A percentile compares a stretch with the other conserved stretches of the same genome.
Evolutionary conservation across 225 moss, liverwort and hornwort genomes (phyloP).

Genomic region (Polytrichum formosum): DNA sequence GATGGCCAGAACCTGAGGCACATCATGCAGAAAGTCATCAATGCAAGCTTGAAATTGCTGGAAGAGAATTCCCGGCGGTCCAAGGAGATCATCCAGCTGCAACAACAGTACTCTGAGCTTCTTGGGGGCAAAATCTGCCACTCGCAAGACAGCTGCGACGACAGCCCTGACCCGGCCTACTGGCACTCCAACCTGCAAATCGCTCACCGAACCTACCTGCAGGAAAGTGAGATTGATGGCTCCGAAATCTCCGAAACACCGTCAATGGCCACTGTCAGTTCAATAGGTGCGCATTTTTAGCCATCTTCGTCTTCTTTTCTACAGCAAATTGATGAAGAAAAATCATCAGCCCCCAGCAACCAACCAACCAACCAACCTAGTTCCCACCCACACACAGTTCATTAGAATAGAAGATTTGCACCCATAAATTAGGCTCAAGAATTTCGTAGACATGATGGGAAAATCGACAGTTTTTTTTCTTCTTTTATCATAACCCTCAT

Average conservation of each 20-base stretch:
- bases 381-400: too few relatives aligned
- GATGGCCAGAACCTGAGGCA: slow-evolving; percentile 75
- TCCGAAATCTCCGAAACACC: slow-evolving; percentile 73
- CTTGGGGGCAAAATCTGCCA: slow-evolving; percentile 69
- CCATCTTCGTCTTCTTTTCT: neutral
- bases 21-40: slow-evolving; percentile 96
- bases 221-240: slow-evolving; percentile 71
- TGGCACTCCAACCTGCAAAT: slow-evolving; percentile 46
- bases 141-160: slow-evolving; percentile 57
- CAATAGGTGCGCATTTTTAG: slow-evolving; percentile 19
- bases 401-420: too few relatives aligned
- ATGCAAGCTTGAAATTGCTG: slow-evolving; percentile 83
- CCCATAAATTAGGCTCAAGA: too few relatives aligned
- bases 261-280: slow-evolving; percentile 46
- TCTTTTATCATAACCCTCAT: neutral
- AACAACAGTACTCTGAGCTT: slow-evolving; percentile 68
- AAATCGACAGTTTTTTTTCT: too few relatives aligned
- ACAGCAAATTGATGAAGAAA: too few relatives aligned
- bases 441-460: too few relatives aligned
- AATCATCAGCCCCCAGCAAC: too few relatives aligned
- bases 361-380: too few relatives aligned
- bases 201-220: slow-evolving; percentile 44
- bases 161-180: slow-evolving; percentile 63
- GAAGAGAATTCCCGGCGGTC: slow-evolving; percentile 86
- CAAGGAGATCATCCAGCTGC: slow-evolving; percentile 73